phyloP scores from a whole-genome alignment of 129 eudicot genomes.

The Artemisia annua region DNA sequence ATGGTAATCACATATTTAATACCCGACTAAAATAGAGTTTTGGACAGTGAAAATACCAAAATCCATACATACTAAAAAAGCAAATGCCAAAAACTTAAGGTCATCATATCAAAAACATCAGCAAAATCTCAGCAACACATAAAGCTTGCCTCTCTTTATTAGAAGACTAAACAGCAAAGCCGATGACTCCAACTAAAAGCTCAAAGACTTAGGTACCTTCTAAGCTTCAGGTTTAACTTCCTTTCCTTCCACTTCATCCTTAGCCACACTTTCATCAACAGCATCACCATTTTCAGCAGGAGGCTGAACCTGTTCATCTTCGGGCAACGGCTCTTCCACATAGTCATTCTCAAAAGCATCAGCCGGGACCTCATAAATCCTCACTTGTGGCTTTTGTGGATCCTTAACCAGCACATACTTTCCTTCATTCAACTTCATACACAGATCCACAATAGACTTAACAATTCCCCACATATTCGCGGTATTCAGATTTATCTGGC shows the following conservation, averaged over 20 bases:
- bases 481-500: constrained; percentile 79
- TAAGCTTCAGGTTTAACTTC: constrained; percentile 50
- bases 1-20: too few relatives aligned
- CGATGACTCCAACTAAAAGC: too few relatives aligned
- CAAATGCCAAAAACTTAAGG: too few relatives aligned
- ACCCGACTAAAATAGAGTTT: too few relatives aligned
- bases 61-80: too few relatives aligned
- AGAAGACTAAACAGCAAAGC: too few relatives aligned
- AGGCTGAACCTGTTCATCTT: constrained; percentile 91
- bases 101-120: too few relatives aligned
- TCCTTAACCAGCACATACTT: constrained; percentile 88
- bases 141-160: too few relatives aligned
- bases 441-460: constrained; percentile 82
- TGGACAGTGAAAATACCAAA: too few relatives aligned
- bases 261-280: constrained; percentile 38
- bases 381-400: constrained; percentile 80
- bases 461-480: constrained; percentile 95
- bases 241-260: constrained; percentile 51
- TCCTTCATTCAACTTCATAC: constrained; percentile 28
- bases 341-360: constrained; percentile 93
- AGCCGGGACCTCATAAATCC: constrained; percentile 83
- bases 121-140: too few relatives aligned
- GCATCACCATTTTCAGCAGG: constrained; percentile 66
- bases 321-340: constrained; percentile 84
- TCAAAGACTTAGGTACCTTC: constrained; percentile 27